Conservation (phyloP, 768 basidiomycete species). For the Cystoderma amianthinum region DNA sequence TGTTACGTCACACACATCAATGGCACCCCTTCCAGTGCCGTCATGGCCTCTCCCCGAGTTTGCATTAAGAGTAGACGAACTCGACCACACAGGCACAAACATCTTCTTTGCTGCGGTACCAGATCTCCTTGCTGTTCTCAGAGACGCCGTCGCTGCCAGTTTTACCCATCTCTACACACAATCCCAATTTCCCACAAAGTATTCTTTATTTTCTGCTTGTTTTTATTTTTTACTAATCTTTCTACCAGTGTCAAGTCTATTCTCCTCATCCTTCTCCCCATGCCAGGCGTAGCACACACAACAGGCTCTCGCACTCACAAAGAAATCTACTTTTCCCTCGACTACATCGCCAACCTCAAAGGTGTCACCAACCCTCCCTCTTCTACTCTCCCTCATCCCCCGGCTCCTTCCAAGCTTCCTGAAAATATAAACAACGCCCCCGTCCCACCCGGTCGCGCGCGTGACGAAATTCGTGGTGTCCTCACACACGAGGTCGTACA, state of each 20-base stretch:
- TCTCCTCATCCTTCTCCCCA: conserved; percentile 52
- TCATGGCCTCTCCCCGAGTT: conserved; percentile 53
- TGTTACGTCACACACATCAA: too few species aligned
- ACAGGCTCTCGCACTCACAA: conserved; percentile 49
- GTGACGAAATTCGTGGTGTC: conserved; percentile 65
- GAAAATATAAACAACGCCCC: background rate
- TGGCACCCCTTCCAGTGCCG: conserved; percentile 6
- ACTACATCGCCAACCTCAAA: conserved; percentile 44
- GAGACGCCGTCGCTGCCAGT: conserved; percentile 42
- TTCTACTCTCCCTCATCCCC: background rate
- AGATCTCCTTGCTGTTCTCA: conserved; percentile 30
- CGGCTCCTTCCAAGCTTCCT: background rate
- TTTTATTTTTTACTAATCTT: too few species aligned
- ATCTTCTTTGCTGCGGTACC: conserved; percentile 46
- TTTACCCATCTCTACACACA: conserved; percentile 35
- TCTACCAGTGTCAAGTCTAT: conserved; percentile 47
- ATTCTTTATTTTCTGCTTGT: too few species aligned
- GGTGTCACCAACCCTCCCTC: conserved; percentile 3
- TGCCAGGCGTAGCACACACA: conserved; percentile 70
- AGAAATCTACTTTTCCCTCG: conserved; percentile 68
- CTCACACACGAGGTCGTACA: conserved; percentile 75
- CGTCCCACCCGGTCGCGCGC: conserved; percentile 18
- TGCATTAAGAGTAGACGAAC: conserved; percentile 47
- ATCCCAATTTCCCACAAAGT: too few species aligned
- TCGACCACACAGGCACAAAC: conserved; percentile 48